These are phyloP conservation scores for Vanderwaltozyma tropicalis DNA, from an alignment of 805 yeast genomes.

Conservation along the genomic window DNA sequence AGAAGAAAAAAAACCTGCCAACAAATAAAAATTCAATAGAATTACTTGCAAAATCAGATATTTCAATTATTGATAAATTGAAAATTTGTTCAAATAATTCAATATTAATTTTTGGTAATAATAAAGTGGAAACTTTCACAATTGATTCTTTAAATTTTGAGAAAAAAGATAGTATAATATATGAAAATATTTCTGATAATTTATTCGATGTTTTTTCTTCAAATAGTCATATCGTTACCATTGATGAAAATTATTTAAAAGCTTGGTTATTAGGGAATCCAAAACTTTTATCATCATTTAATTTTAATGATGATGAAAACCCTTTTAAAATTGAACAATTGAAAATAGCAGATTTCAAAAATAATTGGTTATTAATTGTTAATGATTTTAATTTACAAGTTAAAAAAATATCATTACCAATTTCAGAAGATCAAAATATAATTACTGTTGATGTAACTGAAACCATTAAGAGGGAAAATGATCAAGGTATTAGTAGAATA, in stretches of 20 bases:
- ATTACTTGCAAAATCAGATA: not conserved
- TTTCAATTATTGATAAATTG: not conserved
- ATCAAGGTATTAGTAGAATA: conserved; percentile 5
- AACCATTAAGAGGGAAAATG: conserved; percentile 5
- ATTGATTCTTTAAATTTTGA: not conserved
- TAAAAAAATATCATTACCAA: conserved; percentile 7
- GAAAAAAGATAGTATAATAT: not conserved
- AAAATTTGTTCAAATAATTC: conserved; percentile 1
- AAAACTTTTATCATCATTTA: not conserved
- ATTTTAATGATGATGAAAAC: not conserved
- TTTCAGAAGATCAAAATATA: not conserved
- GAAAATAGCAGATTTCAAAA: conserved; percentile 4
- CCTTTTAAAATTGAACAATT: not conserved
- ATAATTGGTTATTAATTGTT: conserved; percentile 20
- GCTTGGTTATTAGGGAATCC: not conserved
- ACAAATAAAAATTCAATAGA: not conserved
- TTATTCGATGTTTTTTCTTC: conserved; percentile 1
- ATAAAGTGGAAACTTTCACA: conserved; percentile 15
- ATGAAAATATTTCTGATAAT: not conserved
- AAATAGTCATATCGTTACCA: not conserved
- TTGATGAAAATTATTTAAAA: not conserved
- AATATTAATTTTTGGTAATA: conserved; percentile 9
- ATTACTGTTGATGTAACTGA: conserved; percentile 5
- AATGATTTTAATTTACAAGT: conserved; percentile 8
- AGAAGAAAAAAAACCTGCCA: not conserved